Percentiles rank a stretch among this genome's conserved stretches.
phyloP scores from a whole-genome alignment of 495 filamentous ascomycete genomes.

The Rostrohypoxylon terebratum region DNA sequence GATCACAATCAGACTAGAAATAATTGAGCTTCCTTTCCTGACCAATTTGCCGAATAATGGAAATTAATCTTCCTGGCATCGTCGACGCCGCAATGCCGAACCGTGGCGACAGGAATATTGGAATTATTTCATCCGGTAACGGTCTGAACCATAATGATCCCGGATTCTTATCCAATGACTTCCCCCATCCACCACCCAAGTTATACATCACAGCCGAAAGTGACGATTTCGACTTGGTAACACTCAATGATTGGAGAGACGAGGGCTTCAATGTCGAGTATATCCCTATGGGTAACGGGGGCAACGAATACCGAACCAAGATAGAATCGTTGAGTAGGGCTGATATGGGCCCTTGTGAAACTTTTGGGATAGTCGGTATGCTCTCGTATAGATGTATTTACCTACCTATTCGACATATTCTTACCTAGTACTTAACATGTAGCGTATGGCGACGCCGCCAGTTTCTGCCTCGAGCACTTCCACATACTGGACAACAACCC shows the following conservation, averaged over 20 bases:
- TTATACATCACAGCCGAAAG: conserved; percentile 74
- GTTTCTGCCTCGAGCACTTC: conserved; percentile 53
- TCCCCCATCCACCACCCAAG: conserved; percentile 59
- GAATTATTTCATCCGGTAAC: conserved; percentile 50
- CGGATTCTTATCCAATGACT: conserved; percentile 52
- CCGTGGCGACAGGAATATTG: conserved; percentile 47
- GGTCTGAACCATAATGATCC: conserved; percentile 51
- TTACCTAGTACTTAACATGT: conserved; percentile 9
- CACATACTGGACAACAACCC: conserved; percentile 53
- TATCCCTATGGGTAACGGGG: conserved; percentile 65
- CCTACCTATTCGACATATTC: background rate
- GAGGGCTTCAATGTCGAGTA: conserved; percentile 77
- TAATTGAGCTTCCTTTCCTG: background rate
- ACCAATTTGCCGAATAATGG: conserved; percentile 35
- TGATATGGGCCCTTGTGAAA: conserved; percentile 50
- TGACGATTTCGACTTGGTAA: conserved; percentile 69
- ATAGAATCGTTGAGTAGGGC: conserved; percentile 49
- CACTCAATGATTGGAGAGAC: conserved; percentile 68
- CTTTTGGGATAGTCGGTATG: conserved; percentile 53
- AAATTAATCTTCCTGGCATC: conserved; percentile 50
- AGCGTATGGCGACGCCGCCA: conserved; percentile 54
- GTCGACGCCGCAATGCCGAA: conserved; percentile 50
- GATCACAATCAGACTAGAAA: background rate
- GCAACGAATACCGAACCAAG: conserved; percentile 64
- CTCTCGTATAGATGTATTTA: too few species aligned